These are phyloP conservation scores for Diplodia corticola DNA, from an alignment of 2,329 filamentous ascomycete genomes.

Conservation along the genomic window DNA sequence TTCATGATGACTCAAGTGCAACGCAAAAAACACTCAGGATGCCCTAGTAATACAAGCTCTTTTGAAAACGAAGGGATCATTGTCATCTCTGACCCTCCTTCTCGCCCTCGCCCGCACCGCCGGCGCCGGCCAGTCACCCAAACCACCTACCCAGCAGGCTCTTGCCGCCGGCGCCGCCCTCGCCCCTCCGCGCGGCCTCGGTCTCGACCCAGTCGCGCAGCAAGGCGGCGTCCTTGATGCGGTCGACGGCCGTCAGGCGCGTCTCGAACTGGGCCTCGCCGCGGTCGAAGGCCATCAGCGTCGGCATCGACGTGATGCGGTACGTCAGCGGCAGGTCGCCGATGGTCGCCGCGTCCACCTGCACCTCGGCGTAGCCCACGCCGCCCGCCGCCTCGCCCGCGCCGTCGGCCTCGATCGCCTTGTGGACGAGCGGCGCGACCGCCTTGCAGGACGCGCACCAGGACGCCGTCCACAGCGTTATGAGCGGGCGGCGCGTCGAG, in stretches of 20 bases:
- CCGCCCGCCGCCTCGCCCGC: slow-evolving; percentile 48
- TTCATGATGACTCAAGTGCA: background rate
- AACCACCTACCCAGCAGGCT: slow-evolving; percentile 19
- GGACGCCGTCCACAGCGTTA: slow-evolving; percentile 53
- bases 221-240: slow-evolving; percentile 48
- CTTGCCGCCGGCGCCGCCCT: slow-evolving; percentile 27
- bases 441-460: slow-evolving; percentile 49
- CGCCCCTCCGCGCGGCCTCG: slow-evolving; percentile 58
- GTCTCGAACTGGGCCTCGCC: slow-evolving; percentile 53
- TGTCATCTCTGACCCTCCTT: background rate
- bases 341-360: slow-evolving; percentile 49
- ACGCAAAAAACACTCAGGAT: background rate
- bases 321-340: slow-evolving; percentile 46
- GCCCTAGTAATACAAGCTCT: background rate
- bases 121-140: slow-evolving; percentile 11
- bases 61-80: background rate
- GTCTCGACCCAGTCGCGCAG: slow-evolving; percentile 49
- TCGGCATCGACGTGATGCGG: slow-evolving; percentile 50
- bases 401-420: slow-evolving; percentile 44
- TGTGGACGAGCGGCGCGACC: slow-evolving; percentile 45
- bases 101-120: background rate
- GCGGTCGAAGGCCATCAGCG: slow-evolving; percentile 51
- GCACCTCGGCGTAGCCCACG: slow-evolving; percentile 50
- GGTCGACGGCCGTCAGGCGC: slow-evolving; percentile 44
- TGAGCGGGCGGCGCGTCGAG: slow-evolving; percentile 45